Conservation (phyloP, 208 protist species). For the Phytomonas sp. region DNA sequence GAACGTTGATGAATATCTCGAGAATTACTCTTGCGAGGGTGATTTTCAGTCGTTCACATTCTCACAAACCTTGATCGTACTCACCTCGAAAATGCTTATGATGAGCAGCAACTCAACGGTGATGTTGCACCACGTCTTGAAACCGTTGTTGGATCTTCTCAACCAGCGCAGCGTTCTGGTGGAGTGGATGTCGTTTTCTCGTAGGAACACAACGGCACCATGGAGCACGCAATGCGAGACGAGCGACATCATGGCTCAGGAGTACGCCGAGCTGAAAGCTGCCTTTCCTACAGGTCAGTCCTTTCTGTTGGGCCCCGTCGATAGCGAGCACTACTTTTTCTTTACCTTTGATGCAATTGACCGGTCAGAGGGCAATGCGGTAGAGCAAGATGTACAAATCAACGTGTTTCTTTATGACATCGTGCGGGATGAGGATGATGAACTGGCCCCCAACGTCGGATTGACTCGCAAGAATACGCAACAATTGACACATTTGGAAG, state of each 20-base stretch:
- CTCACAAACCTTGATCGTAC: constrained; percentile 33
- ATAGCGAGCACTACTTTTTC: constrained; percentile 82
- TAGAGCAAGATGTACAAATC: constrained; percentile 64
- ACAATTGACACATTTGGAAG: constrained; percentile 21
- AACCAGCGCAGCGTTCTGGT: constrained; percentile 22
- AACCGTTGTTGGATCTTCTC: constrained; percentile 33
- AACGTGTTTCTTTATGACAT: constrained; percentile 75
- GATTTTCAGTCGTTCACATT: constrained; percentile 38
- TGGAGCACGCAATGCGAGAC: constrained; percentile 44
- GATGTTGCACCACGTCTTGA: constrained; percentile 55
- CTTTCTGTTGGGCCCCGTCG: constrained; percentile 74
- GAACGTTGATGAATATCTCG: constrained; percentile 27
- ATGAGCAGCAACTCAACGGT: constrained; percentile 43
- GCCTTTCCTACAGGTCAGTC: constrained; percentile 66
- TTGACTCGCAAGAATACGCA: constrained; percentile 12
- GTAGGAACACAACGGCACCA: constrained; percentile 71
- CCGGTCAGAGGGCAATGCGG: constrained; percentile 12
- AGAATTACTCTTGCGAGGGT: constrained; percentile 16
- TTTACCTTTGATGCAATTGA: constrained; percentile 77
- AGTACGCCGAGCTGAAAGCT: constrained; percentile 82
- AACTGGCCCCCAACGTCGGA: constrained; percentile 11
- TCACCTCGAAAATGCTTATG: constrained; percentile 37
- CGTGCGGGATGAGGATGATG: constrained; percentile 12
- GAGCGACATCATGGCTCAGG: constrained; percentile 78
- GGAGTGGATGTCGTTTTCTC: constrained; percentile 79